Conservation (phyloP, 2,329 filamentous ascomycete species). For the Trichoderma atroviride region DNA sequence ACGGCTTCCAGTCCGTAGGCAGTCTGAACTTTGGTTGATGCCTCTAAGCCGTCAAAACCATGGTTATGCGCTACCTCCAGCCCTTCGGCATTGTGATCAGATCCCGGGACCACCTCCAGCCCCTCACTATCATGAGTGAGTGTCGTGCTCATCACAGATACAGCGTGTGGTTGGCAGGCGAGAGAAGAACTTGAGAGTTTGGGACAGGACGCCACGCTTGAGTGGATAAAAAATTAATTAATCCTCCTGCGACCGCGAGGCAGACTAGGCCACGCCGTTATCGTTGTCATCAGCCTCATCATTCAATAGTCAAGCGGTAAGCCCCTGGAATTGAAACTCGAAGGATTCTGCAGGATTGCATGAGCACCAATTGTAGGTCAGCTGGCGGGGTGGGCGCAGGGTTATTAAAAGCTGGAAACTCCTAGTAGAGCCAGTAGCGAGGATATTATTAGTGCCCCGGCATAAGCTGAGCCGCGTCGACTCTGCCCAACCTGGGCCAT, state of each 20-base stretch:
- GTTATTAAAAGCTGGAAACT: not conserved
- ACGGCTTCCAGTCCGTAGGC: not conserved
- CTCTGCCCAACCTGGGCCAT: not conserved
- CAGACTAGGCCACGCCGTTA: not conserved
- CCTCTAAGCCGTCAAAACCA: not conserved
- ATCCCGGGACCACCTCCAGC: not conserved
- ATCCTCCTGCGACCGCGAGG: not conserved
- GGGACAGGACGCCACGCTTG: not conserved
- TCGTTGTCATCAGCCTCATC: not conserved
- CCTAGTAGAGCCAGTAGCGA: not conserved
- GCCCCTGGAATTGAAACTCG: not conserved
- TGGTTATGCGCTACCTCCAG: not conserved
- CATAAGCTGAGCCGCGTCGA: not conserved
- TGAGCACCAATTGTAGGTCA: not conserved
- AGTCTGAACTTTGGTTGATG: not conserved
- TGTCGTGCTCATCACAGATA: not conserved
- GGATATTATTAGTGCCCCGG: not conserved
- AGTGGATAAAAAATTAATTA: not conserved
- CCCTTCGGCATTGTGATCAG: not conserved
- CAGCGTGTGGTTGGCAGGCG: not conserved
- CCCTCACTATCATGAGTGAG: not conserved
- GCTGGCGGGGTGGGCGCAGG: not conserved
- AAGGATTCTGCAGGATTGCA: constrained; percentile 13
- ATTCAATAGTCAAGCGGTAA: not conserved
- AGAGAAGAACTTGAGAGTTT: not conserved